These are phyloP conservation scores for Nemophila menziesii DNA, from an alignment of 257 asterid species.

Conservation along the genomic window DNA sequence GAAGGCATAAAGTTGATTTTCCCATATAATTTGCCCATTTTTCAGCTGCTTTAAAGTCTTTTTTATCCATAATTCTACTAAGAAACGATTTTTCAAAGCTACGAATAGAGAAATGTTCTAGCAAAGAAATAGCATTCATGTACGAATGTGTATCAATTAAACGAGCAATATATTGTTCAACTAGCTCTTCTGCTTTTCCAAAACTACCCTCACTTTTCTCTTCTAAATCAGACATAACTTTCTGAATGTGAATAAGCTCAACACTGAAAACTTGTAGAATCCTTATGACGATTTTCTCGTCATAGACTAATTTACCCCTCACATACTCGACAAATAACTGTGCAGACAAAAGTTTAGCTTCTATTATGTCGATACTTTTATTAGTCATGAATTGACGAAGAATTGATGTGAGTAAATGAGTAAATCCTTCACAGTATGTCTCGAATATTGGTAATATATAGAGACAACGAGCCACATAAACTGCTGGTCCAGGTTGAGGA, in stretches of 20 bases:
- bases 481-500: constrained; percentile 57
- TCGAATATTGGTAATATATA: constrained; percentile 48
- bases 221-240: constrained; percentile 23
- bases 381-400: constrained; percentile 44
- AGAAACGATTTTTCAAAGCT: constrained; percentile 53
- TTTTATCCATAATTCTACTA: constrained; percentile 47
- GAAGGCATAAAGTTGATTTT: constrained; percentile 44
- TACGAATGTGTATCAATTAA: constrained; percentile 46
- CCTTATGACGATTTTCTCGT: constrained; percentile 48
- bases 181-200: constrained; percentile 39
- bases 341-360: constrained; percentile 50
- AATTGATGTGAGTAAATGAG: constrained; percentile 73
- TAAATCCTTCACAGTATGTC: constrained; percentile 48
- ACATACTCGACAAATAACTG: constrained; percentile 41
- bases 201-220: constrained; percentile 19
- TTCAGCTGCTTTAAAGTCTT: constrained; percentile 67
- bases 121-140: constrained; percentile 48
- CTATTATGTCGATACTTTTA: constrained; percentile 27
- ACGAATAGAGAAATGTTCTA: constrained; percentile 64
- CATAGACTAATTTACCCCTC: constrained; percentile 35
- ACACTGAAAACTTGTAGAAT: constrained; percentile 55
- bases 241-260: constrained; percentile 39
- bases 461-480: constrained; percentile 66
- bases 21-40: constrained; percentile 93
- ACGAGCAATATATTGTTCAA: constrained; percentile 41